A percentile compares a stretch with the other conserved stretches of the same genome.
Evolutionary conservation across 176 grass and related monocot species (phyloP).

Genomic region (Bolboschoenus planiculmis): DNA sequence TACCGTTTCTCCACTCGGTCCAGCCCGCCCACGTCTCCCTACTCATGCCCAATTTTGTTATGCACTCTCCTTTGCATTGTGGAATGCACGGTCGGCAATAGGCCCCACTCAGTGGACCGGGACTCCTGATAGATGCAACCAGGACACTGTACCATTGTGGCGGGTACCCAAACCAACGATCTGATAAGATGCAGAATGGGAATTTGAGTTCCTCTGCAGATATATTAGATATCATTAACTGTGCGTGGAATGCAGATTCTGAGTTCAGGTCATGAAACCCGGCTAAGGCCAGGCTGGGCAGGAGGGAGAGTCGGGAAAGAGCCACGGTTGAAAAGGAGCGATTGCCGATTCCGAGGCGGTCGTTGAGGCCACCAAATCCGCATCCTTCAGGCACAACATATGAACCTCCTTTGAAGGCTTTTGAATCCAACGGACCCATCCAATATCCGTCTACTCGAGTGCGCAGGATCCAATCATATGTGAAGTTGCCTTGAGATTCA

Average conservation of each 20-base stretch:
- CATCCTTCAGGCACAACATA: constrained; percentile 68
- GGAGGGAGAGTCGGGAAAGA: constrained; percentile 41
- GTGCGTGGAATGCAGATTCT: constrained; percentile 53
- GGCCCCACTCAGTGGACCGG: constrained; percentile 54
- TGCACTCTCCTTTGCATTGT: constrained; percentile 29
- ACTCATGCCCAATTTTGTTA: neutral
- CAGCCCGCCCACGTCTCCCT: constrained; percentile 23
- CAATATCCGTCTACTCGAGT: constrained; percentile 75
- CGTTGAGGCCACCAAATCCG: constrained; percentile 59
- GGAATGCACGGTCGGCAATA: constrained; percentile 59
- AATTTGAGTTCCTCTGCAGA: constrained; percentile 1
- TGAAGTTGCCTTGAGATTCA: constrained; percentile 44
- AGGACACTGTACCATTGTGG: constrained; percentile 35
- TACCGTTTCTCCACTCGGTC: constrained; percentile 47
- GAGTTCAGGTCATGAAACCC: constrained; percentile 57
- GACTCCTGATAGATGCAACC: constrained; percentile 50
- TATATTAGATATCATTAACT: constrained; percentile 26
- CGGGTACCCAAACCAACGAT: constrained; percentile 43
- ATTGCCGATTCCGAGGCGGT: constrained; percentile 48
- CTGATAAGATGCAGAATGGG: constrained; percentile 64
- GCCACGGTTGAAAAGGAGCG: constrained; percentile 26
- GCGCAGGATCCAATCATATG: constrained; percentile 54
- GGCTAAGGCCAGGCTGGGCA: constrained; percentile 29
- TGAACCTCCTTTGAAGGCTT: neutral
- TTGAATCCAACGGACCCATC: constrained; percentile 25